Evolutionary conservation across 345 rosid genomes (phyloP).

Genomic region (Hirschfeldia incana): DNA sequence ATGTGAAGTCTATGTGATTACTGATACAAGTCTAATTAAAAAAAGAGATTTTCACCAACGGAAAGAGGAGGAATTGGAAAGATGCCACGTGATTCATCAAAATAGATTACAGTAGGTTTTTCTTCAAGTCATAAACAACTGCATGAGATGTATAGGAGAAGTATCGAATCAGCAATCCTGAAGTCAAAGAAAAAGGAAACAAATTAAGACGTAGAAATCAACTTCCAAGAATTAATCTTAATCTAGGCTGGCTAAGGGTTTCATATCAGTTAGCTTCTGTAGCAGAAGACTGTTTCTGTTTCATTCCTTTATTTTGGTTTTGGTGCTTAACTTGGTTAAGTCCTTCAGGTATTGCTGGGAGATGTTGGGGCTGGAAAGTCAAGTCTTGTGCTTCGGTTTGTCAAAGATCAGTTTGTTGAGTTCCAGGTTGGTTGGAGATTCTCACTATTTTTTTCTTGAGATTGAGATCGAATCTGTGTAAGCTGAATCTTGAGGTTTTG

Average conservation of each 20-base stretch:
- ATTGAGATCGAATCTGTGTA: background rate
- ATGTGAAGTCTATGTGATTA: background rate
- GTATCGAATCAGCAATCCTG: no score
- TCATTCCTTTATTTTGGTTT: background rate
- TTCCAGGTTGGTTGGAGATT: conserved; percentile 49
- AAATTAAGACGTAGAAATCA: background rate
- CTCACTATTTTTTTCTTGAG: background rate
- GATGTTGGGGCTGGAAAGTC: conserved; percentile 70
- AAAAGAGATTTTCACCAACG: background rate
- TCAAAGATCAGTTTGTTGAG: conserved; percentile 62
- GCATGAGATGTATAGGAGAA: no score
- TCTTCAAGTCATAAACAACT: no score
- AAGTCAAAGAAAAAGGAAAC: no score
- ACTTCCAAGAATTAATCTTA: background rate
- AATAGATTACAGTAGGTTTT: no score
- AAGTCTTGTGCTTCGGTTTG: conserved; percentile 60
- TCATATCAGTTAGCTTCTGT: no score
- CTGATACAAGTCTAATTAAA: background rate
- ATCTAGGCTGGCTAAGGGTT: no score
- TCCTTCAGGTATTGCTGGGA: conserved; percentile 56
- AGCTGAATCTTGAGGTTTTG: background rate
- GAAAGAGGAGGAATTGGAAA: background rate
- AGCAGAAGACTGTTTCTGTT: background rate
- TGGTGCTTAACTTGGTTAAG: conserved; percentile 3
- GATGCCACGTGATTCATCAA: background rate